phyloP scores from a whole-genome alignment of 164 flowering plant genomes.

The Aristolochia californica region DNA sequence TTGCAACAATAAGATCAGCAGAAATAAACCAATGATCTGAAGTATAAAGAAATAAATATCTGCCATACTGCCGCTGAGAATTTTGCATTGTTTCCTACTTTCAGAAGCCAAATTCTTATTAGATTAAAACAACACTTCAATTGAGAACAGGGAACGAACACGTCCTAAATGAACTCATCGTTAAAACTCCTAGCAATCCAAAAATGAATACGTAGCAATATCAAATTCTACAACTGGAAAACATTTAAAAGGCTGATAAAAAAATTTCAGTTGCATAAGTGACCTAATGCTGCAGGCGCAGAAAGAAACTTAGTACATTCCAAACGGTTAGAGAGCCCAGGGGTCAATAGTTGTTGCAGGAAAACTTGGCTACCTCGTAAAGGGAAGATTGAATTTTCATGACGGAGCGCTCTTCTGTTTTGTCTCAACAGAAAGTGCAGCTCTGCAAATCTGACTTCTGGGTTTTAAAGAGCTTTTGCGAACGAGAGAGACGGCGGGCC shows the following conservation, averaged over 20 bases:
- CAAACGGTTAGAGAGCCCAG: no score
- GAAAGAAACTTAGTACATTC: neutral
- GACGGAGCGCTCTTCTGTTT: constrained; percentile 7
- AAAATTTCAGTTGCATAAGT: neutral
- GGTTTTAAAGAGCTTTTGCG: constrained; percentile 7
- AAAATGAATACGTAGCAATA: neutral
- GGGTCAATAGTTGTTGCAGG: no score
- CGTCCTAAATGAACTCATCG: no score
- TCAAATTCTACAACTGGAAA: neutral
- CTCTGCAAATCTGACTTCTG: constrained; percentile 13
- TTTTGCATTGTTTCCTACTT: no score
- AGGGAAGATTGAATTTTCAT: constrained; percentile 12
- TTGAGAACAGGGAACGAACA: no score
- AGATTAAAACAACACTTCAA: no score
- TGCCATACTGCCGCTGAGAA: neutral
- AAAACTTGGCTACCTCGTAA: constrained; percentile 14
- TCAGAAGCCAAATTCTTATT: no score
- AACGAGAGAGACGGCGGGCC: constrained; percentile 1
- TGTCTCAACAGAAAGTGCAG: constrained; percentile 16
- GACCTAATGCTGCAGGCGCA: neutral
- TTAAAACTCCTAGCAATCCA: neutral
- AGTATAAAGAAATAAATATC: neutral
- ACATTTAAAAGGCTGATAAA: neutral
- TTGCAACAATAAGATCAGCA: neutral
- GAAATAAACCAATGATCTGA: neutral